Evolutionary conservation across 805 yeast genomes (phyloP).

Genomic region (Lipomyces starkeyi): DNA sequence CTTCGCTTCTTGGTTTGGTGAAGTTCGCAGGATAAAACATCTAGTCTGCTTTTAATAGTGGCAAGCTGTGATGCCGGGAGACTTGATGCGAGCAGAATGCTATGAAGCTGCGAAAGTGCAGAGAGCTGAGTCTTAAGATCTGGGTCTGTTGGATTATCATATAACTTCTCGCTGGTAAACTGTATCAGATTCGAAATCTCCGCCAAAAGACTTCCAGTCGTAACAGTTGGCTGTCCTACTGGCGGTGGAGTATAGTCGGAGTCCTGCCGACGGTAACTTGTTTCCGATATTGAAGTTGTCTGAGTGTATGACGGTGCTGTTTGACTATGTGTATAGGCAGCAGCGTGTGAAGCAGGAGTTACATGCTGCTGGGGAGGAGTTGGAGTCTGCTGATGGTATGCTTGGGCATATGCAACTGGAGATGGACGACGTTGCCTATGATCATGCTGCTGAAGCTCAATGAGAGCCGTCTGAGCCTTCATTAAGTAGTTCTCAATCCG

Average conservation of each 20-base stretch:
- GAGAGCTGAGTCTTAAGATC: constrained; percentile 41
- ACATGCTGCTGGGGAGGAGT: constrained; percentile 14
- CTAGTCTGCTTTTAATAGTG: constrained; percentile 30
- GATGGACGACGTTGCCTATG: constrained; percentile 9
- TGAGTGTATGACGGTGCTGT: neutral
- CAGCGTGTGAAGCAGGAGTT: constrained; percentile 7
- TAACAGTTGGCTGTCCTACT: constrained; percentile 16
- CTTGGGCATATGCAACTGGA: constrained; percentile 9
- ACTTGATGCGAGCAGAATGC: constrained; percentile 30
- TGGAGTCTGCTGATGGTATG: constrained; percentile 5
- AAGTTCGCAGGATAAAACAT: constrained; percentile 21
- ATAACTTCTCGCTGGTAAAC: constrained; percentile 22
- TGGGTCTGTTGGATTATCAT: constrained; percentile 25
- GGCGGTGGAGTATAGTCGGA: constrained; percentile 8
- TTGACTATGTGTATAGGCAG: constrained; percentile 1
- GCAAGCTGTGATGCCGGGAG: constrained; percentile 35
- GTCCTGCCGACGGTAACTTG: neutral
- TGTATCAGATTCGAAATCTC: constrained; percentile 27
- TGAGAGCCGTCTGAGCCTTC: constrained; percentile 29
- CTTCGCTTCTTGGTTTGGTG: constrained; percentile 24
- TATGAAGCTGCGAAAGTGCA: constrained; percentile 36
- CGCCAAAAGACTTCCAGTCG: constrained; percentile 17
- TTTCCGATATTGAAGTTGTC: neutral
- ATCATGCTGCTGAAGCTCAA: constrained; percentile 36
- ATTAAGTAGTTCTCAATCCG: constrained; percentile 73